Base-by-base conservation (phyloP, 1,284 basidiomycete genomes). In the Schizophyllum commune region DNA sequence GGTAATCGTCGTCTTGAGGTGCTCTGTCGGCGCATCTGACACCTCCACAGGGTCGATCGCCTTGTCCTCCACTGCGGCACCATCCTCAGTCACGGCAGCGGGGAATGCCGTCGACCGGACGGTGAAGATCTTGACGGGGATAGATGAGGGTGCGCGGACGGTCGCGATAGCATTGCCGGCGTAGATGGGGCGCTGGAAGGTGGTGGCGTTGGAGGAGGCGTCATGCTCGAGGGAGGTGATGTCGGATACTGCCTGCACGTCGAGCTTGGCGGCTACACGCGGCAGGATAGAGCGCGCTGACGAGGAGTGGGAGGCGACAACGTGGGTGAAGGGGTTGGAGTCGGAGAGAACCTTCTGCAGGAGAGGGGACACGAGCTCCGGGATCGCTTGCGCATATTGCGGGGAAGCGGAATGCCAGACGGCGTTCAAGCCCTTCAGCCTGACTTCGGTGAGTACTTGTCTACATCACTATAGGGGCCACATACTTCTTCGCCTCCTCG, bases 111-210 rank as follows among this genome's bases (percentile, higher is more conserved):
- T 98, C n/a, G 90, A 86, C 64, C 97, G 88, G 53, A 99, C 92
- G 32, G 97, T 98, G 76, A 99, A 92, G 72, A 99, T 86, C 74
- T 98, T 98, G 78, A 96, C 77, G 58, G 83, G 82, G 72, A 95
- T 79, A 34, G 83, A 79, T 22, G 83, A 79, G 1, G 86, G 80
- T 4, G 92, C 92, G 67, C 89, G 88, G 67, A 99, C 88, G 56
- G 95, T 98, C 34, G 95, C 84, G 65, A 99, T 94, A 56, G 97
- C 97, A 73, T 99, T 99, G 58, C 97, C 97, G 58, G 97, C 97
- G 71, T 99, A 99, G 73, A 99, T 97, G 55, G 94, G 95, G 55
- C 96, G 91, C 8, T 91, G 85, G 75, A 97, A 98, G 4, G 84
- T 89, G 19, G 89, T 85, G 72, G 77, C 84, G 71, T 89, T 87